A percentile compares a stretch with the other conserved stretches of the same genome.
Evolutionary conservation across 352 stramenopile genomes (phyloP).

Genomic region (Pythium vanterpoolii): DNA sequence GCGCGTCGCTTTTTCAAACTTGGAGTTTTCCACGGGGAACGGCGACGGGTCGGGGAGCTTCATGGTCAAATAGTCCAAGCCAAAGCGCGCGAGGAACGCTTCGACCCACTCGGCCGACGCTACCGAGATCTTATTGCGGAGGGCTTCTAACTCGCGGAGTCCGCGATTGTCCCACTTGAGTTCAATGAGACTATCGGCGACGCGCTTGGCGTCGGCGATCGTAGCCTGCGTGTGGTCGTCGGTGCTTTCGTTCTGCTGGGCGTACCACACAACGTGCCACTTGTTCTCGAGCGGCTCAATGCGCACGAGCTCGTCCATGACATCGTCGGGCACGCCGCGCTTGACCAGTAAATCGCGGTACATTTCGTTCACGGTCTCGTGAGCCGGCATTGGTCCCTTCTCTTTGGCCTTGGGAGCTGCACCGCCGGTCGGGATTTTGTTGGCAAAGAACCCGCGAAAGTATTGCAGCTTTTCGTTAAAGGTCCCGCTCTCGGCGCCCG

Average conservation of each 20-base stretch:
- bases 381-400: slow-evolving; percentile 52
- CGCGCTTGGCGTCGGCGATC: slow-evolving; percentile 50
- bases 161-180: slow-evolving; percentile 84
- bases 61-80: slow-evolving; percentile 83
- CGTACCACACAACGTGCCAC: slow-evolving; percentile 84
- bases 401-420: slow-evolving; percentile 65
- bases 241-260: slow-evolving; percentile 69
- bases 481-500: slow-evolving; percentile 56
- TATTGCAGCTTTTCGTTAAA: slow-evolving; percentile 88
- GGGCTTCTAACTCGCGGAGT: slow-evolving; percentile 63
- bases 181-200: slow-evolving; percentile 75
- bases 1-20: slow-evolving; percentile 74
- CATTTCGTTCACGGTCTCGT: slow-evolving; percentile 84
- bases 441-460: slow-evolving; percentile 83
- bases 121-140: slow-evolving; percentile 68
- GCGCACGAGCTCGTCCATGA: slow-evolving; percentile 81
- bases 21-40: slow-evolving; percentile 74
- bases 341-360: slow-evolving; percentile 78
- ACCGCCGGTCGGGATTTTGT: slow-evolving; percentile 70
- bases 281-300: slow-evolving; percentile 85
- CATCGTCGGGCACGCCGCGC: slow-evolving; percentile 75
- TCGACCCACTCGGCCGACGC: slow-evolving; percentile 77
- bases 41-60: slow-evolving; percentile 81
- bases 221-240: slow-evolving; percentile 62
- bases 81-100: slow-evolving; percentile 67